Evolutionary conservation across 1,284 basidiomycete genomes (phyloP), one percentile per base, ranked within the genome.

Genomic region (Ustilago hordei): DNA sequence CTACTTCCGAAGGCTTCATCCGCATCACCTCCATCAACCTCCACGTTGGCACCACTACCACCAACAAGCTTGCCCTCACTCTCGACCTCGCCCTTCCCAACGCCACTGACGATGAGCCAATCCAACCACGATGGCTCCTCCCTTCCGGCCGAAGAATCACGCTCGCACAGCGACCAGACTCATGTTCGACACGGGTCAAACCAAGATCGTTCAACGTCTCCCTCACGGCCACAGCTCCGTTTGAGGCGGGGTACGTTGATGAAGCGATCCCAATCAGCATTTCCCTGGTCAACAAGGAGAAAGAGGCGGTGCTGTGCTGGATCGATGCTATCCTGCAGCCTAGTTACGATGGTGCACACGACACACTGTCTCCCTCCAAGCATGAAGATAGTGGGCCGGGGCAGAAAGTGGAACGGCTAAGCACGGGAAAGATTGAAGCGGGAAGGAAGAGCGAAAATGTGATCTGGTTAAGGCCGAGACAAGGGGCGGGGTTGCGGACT

Each of bases 271-370:
- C 68, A 4, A 15, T 78, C 50, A 50, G 28, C 17, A 19, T 78
- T 17, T 13, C 12, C 2, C n/a, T 76, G 23, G 12, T n/a, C 13
- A 79, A 79, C 39, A 15, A 55, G 11, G 77, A 76, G 15, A n/a
- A 19, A 2, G 17, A 12, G 4, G 31, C 56, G 12, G 13, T 79
- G 5, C 8, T 17, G 0, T 57, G 31, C 2, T 65, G 56, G 52
- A 9, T 70, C 5, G 66, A 79, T 43, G 66, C 64, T 11, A 15
- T 17, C 5, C 38, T 77, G 32, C 69, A 72, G 28, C 68, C 73
- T 17, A 56, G 60, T 45, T 79, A 71, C 52, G 73, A 76, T 13
- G 69, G 72, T 2, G 60, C 69, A 7, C 34, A 4, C 8, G 74
- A 76, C 13, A 58, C 57, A 6, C 64, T 69, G 0, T 8, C 23